These are phyloP conservation scores for Ilyonectria robusta DNA, from an alignment of 2,329 filamentous ascomycete genomes.

Conservation along the genomic window DNA sequence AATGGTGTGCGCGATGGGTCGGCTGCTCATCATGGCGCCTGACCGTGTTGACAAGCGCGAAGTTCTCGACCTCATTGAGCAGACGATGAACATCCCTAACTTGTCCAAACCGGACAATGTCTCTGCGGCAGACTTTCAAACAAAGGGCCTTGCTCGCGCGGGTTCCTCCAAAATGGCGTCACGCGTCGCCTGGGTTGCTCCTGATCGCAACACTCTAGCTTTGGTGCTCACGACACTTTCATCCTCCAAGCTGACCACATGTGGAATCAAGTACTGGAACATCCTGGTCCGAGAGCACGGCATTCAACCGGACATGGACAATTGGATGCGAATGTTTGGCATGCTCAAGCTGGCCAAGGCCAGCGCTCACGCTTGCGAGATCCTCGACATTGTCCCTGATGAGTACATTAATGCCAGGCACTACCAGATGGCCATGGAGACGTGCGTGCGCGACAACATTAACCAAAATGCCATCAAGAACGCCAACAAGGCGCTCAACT, in stretches of 20 bases:
- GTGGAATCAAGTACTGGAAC: constrained; percentile 85
- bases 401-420: constrained; percentile 63
- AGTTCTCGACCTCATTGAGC: constrained; percentile 81
- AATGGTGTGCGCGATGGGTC: constrained; percentile 85
- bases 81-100: constrained; percentile 83
- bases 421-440: constrained; percentile 80
- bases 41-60: constrained; percentile 75
- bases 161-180: constrained; percentile 18
- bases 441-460: constrained; percentile 82
- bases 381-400: constrained; percentile 70
- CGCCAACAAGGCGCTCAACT: constrained; percentile 74
- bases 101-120: constrained; percentile 52
- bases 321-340: constrained; percentile 78
- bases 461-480: constrained; percentile 79
- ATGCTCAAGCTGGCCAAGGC: constrained; percentile 76
- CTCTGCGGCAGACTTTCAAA: constrained; percentile 22
- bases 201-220: constrained; percentile 74
- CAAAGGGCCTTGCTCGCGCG: constrained; percentile 17
- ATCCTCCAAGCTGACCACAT: constrained; percentile 70
- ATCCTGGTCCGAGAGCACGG: constrained; percentile 72
- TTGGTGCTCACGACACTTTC: constrained; percentile 77
- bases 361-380: constrained; percentile 71
- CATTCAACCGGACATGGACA: constrained; percentile 80
- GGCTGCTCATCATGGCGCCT: constrained; percentile 77
- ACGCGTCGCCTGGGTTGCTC: constrained; percentile 56